These are phyloP conservation scores for Puccinia sorghi DNA, from an alignment of 1,284 basidiomycete species.

Conservation along the genomic window DNA sequence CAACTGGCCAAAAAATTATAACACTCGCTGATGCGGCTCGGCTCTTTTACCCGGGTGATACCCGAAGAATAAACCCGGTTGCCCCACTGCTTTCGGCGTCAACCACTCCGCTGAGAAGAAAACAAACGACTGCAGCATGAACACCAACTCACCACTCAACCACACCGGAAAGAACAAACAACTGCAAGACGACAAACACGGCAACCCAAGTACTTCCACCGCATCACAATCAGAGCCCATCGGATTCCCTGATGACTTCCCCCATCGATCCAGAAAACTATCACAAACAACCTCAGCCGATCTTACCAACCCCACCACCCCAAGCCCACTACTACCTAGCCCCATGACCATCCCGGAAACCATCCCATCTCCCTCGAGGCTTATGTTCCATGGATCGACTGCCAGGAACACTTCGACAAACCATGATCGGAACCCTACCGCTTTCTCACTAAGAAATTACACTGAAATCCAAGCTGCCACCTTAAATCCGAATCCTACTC, in stretches of 20 bases:
- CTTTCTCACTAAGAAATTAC: background rate
- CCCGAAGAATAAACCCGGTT: background rate
- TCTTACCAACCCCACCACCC: background rate
- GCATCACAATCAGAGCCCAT: background rate
- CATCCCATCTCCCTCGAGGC: background rate
- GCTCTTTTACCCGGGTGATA: too few relatives aligned
- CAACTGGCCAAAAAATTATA: too few relatives aligned
- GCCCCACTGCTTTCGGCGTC: background rate
- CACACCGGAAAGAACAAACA: slow-evolving; percentile 10
- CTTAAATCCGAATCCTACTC: background rate
- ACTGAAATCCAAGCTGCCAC: background rate
- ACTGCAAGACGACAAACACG: background rate
- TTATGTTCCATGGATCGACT: slow-evolving; percentile 13
- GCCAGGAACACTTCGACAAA: background rate
- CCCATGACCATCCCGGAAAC: background rate
- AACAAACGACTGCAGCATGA: background rate
- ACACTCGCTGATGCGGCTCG: too few relatives aligned
- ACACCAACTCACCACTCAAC: slow-evolving; percentile 3
- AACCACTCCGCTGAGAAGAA: background rate
- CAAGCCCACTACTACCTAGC: background rate
- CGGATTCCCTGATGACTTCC: slow-evolving; percentile 18
- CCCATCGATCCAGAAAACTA: background rate
- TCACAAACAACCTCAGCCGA: background rate
- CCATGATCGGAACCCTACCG: background rate
- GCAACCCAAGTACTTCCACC: background rate